phyloP scores from a whole-genome alignment of 192 early-diverging fungal species.

The Mortierella antarctica region DNA sequence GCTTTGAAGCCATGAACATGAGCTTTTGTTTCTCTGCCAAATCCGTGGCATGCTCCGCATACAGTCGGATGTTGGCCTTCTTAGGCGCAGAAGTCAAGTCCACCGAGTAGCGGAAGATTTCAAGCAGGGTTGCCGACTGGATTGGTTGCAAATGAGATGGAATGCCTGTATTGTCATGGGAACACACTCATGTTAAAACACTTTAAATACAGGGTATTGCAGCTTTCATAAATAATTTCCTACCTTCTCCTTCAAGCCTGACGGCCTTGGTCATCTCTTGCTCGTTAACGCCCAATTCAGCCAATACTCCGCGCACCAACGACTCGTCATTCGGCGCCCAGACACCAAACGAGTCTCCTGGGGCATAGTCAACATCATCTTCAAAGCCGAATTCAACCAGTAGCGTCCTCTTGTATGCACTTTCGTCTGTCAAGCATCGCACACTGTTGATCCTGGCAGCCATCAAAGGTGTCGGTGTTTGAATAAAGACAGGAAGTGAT shows the following conservation, averaged over 20 bases:
- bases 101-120: constrained; percentile 79
- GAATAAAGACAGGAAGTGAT: constrained; percentile 56
- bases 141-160: constrained; percentile 63
- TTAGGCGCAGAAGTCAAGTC: constrained; percentile 80
- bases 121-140: constrained; percentile 58
- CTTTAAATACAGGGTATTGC: not conserved
- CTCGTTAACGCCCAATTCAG: constrained; percentile 62
- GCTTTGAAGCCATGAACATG: constrained; percentile 82
- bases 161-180: constrained; percentile 38
- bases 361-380: constrained; percentile 62
- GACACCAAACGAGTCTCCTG: constrained; percentile 92
- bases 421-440: constrained; percentile 68
- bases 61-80: constrained; percentile 83
- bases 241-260: constrained; percentile 56
- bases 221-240: not conserved
- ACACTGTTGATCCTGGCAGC: constrained; percentile 64
- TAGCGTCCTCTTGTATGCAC: constrained; percentile 81
- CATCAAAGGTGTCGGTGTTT: constrained; percentile 59
- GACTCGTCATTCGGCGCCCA: constrained; percentile 83
- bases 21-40: constrained; percentile 78
- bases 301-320: constrained; percentile 75
- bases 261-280: constrained; percentile 41
- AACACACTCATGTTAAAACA: not conserved
- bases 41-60: constrained; percentile 84
- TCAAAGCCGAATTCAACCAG: constrained; percentile 67